Conservation (phyloP, 1,139 yeast species). For the Barnettozyma hawaiiensis region DNA sequence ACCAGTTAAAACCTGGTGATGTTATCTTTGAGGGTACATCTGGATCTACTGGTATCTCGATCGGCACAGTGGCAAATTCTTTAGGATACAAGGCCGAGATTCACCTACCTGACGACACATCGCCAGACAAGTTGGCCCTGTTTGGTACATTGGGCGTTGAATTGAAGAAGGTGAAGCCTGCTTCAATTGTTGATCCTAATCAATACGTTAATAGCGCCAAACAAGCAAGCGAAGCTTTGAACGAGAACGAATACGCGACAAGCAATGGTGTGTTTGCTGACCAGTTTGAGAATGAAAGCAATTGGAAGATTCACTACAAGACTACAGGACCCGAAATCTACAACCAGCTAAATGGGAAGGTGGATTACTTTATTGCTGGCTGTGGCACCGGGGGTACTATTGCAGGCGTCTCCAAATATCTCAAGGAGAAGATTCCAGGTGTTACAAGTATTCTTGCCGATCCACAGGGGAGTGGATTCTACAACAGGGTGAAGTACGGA, state of each 20-base stretch:
- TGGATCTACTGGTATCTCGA: slow-evolving; percentile 92
- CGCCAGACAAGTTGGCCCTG: slow-evolving; percentile 70
- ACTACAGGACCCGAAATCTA: slow-evolving; percentile 92
- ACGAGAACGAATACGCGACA: slow-evolving; percentile 35
- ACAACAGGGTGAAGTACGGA: slow-evolving; percentile 77
- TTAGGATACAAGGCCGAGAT: slow-evolving; percentile 87
- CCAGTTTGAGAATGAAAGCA: slow-evolving; percentile 89
- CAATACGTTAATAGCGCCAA: slow-evolving; percentile 92
- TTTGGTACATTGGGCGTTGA: slow-evolving; percentile 74
- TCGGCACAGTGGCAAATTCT: slow-evolving; percentile 83
- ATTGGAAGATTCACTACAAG: slow-evolving; percentile 78
- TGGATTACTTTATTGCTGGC: slow-evolving; percentile 78
- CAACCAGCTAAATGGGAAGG: slow-evolving; percentile 52
- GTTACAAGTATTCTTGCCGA: slow-evolving; percentile 67
- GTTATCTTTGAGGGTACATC: slow-evolving; percentile 89
- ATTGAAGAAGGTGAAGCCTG: slow-evolving; percentile 88
- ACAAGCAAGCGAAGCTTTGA: slow-evolving; percentile 44
- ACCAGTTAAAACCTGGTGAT: slow-evolving; percentile 41
- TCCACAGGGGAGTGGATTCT: slow-evolving; percentile 93
- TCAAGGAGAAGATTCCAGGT: slow-evolving; percentile 44
- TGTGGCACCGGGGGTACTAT: slow-evolving; percentile 79
- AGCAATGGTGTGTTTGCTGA: slow-evolving; percentile 79
- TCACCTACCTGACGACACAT: slow-evolving; percentile 93
- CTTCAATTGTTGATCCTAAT: slow-evolving; percentile 87
- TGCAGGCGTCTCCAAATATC: slow-evolving; percentile 73